Evolutionary conservation across 768 basidiomycete species (phyloP).

Genomic region (Tulasnella sp.): DNA sequence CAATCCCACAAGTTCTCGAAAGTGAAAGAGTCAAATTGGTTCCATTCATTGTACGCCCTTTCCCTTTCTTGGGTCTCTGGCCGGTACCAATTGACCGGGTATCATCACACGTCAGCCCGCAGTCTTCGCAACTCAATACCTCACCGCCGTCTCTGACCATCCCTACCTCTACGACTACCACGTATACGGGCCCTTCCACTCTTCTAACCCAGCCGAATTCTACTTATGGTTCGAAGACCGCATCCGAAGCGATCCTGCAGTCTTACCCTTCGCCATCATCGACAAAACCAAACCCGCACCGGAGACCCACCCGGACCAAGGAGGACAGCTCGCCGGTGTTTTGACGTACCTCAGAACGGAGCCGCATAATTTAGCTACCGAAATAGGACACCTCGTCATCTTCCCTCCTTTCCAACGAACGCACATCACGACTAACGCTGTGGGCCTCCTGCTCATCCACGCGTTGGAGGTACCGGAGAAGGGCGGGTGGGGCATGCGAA

Average conservation of each 20-base stretch:
- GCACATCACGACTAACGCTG: conserved; percentile 52
- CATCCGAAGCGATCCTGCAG: conserved; percentile 38
- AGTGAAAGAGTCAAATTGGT: conserved; percentile 47
- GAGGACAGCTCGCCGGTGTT: conserved; percentile 46
- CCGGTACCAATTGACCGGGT: too few relatives aligned
- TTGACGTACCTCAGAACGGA: conserved; percentile 51
- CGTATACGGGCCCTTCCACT: conserved; percentile 44
- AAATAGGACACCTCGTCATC: conserved; percentile 55
- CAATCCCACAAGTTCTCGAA: conserved; percentile 43
- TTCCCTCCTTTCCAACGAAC: conserved; percentile 59
- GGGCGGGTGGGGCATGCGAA: conserved; percentile 52
- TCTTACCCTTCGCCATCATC: conserved; percentile 49
- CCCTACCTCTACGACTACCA: conserved; percentile 48
- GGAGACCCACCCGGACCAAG: conserved; percentile 28
- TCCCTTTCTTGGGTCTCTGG: neutral
- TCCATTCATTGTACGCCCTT: conserved; percentile 41
- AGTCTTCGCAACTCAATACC: conserved; percentile 44
- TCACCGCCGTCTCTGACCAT: conserved; percentile 37
- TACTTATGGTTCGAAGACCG: conserved; percentile 22
- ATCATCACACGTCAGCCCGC: conserved; percentile 36
- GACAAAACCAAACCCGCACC: conserved; percentile 45
- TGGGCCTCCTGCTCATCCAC: conserved; percentile 42
- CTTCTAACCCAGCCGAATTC: conserved; percentile 15
- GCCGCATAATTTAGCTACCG: conserved; percentile 43
- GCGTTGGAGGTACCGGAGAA: conserved; percentile 31